phyloP scores from a whole-genome alignment of 2,329 filamentous ascomycete genomes.

The Penicillium crustosum region DNA sequence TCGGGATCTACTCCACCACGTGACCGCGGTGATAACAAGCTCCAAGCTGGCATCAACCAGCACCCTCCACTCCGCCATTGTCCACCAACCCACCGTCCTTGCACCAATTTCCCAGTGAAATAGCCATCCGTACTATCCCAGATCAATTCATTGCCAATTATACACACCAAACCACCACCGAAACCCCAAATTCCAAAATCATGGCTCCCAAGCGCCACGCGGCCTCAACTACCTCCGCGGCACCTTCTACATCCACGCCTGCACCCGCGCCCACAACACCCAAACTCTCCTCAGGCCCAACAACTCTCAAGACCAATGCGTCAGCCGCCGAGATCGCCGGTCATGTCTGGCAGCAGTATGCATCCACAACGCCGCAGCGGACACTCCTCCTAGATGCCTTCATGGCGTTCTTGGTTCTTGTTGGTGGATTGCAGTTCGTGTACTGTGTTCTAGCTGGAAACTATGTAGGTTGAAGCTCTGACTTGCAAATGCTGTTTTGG shows the following conservation, averaged over 20 bases:
- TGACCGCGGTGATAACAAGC: conserved; percentile 28
- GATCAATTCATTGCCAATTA: not conserved
- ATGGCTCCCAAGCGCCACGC: conserved; percentile 33
- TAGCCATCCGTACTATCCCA: not conserved
- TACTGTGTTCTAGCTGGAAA: conserved; percentile 93
- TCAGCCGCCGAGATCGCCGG: conserved; percentile 59
- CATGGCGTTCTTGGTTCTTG: conserved; percentile 79
- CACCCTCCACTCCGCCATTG: conserved; percentile 21
- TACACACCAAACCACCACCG: conserved; percentile 31
- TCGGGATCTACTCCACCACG: conserved; percentile 15
- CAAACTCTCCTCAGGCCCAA: conserved; percentile 35
- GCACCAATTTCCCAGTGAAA: not conserved
- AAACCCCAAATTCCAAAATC: conserved; percentile 17
- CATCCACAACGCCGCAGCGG: conserved; percentile 78
- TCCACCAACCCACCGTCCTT: not conserved
- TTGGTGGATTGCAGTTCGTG: conserved; percentile 86
- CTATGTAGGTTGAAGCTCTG: conserved; percentile 66
- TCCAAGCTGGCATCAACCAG: conserved; percentile 29
- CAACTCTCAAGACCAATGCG: conserved; percentile 41
- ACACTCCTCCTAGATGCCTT: conserved; percentile 91
- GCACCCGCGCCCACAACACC: conserved; percentile 20
- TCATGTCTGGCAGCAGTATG: conserved; percentile 76
- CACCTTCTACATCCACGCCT: conserved; percentile 21
- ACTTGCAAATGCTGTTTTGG: not conserved
- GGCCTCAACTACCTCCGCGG: conserved; percentile 31